These are phyloP conservation scores for Nephelium lappaceum DNA, from an alignment of 345 rosid species.

Conservation along the genomic window DNA sequence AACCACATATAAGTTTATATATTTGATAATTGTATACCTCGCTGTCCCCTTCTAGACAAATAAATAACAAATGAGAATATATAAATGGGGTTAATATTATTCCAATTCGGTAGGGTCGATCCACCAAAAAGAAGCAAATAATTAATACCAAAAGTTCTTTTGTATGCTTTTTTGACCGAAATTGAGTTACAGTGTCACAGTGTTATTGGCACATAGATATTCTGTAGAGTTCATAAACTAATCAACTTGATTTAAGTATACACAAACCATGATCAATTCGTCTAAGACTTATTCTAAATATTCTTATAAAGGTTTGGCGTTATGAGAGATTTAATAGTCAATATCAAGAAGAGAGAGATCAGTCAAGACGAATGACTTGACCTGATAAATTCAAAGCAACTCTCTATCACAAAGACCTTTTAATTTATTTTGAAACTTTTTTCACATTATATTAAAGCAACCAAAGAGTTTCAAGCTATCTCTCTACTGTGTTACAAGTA, in stretches of 20 bases:
- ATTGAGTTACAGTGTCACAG: not conserved
- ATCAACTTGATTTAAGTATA: not conserved
- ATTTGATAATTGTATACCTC: too few relatives aligned
- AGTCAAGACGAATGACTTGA: slow-evolving; percentile 21
- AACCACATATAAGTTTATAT: too few relatives aligned
- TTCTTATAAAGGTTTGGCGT: too few relatives aligned
- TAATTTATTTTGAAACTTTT: not conserved
- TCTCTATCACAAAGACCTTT: not conserved
- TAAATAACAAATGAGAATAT: not conserved
- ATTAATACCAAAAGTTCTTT: not conserved
- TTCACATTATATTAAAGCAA: not conserved
- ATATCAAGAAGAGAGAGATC: not conserved
- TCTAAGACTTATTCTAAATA: not conserved
- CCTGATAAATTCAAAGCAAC: slow-evolving; percentile 2
- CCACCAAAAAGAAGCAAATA: not conserved
- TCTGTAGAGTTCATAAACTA: not conserved
- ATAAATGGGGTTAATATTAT: not conserved
- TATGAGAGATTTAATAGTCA: not conserved
- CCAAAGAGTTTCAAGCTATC: not conserved
- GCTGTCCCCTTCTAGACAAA: too few relatives aligned
- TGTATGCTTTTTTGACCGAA: not conserved
- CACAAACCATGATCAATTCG: not conserved
- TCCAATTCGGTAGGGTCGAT: not conserved
- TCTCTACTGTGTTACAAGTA: not conserved
- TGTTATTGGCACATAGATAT: not conserved